These are phyloP conservation scores for Candida dendrica DNA, from an alignment of 805 yeast genomes.

Conservation along the genomic window DNA sequence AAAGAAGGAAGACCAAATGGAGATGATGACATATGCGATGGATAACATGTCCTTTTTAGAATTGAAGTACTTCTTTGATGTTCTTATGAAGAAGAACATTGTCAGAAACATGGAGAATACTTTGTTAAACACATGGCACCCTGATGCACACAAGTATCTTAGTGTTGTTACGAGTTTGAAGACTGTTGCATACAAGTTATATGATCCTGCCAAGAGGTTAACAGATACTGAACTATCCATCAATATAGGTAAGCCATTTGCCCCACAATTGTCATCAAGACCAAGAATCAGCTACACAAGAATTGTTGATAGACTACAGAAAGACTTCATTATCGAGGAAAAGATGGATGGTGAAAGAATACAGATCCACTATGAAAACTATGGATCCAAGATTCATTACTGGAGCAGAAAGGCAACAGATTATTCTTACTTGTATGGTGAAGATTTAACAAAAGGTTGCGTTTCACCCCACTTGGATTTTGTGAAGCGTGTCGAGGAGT, in stretches of 20 bases:
- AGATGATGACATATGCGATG: conserved; percentile 42
- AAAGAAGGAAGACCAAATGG: conserved; percentile 31
- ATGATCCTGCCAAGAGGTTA: conserved; percentile 41
- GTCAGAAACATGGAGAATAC: conserved; percentile 55
- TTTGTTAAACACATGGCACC: conserved; percentile 64
- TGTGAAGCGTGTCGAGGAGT: conserved; percentile 27
- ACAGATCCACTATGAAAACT: conserved; percentile 56
- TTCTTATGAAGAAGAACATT: conserved; percentile 52
- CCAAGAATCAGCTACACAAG: conserved; percentile 41
- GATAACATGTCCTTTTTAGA: conserved; percentile 53
- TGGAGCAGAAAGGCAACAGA: conserved; percentile 66
- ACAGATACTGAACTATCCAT: conserved; percentile 29
- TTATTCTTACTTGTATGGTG: conserved; percentile 65
- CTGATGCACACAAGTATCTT: conserved; percentile 61
- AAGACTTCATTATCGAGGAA: conserved; percentile 70
- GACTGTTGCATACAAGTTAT: conserved; percentile 49
- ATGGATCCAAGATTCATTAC: conserved; percentile 27
- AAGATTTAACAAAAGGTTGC: conserved; percentile 38
- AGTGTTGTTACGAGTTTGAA: conserved; percentile 60
- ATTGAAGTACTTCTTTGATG: conserved; percentile 60
- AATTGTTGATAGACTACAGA: conserved; percentile 37
- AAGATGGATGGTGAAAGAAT: conserved; percentile 92
- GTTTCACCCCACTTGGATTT: conserved; percentile 43
- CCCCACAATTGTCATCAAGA: conserved; percentile 69
- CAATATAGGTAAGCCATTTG: conserved; percentile 38